phyloP scores from a whole-genome alignment of 768 basidiomycete species.

The Dacryopinax spathularia region DNA sequence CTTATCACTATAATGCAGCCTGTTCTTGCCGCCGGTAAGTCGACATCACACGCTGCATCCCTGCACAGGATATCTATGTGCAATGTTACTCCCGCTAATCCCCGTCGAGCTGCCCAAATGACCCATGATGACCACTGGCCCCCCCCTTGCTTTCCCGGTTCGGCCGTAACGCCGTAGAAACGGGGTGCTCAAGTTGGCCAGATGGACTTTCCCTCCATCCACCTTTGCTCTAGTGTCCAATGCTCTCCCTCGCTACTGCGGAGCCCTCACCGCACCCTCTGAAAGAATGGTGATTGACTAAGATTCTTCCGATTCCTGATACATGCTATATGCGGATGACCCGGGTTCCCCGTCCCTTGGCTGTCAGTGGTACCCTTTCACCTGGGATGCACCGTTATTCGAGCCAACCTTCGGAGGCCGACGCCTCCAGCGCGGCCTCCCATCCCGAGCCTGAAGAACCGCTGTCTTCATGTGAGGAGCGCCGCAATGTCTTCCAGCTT shows the following conservation, averaged over 20 bases:
- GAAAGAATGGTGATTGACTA: not conserved
- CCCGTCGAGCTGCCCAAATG: not conserved
- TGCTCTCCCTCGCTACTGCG: not conserved
- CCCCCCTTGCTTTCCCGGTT: not conserved
- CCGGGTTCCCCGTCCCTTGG: not conserved
- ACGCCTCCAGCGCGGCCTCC: not conserved
- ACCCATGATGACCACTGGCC: not conserved
- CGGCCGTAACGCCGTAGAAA: not conserved
- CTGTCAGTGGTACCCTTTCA: not conserved
- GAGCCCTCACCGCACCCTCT: not conserved
- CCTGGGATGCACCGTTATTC: not conserved
- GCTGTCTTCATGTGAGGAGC: not conserved
- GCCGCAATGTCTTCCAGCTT: not conserved
- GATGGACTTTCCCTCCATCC: not conserved
- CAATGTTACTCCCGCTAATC: not conserved
- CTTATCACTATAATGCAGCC: not conserved
- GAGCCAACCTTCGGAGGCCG: not conserved
- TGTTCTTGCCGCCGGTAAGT: not conserved
- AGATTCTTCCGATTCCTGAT: not conserved
- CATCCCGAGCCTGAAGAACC: not conserved
- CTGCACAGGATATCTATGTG: constrained; percentile 4
- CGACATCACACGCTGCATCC: not conserved
- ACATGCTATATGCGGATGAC: not conserved
- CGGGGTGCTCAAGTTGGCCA: not conserved
- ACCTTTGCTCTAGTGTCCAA: not conserved